Evolutionary conservation across 2,329 filamentous ascomycete genomes (phyloP), one percentile per base, ranked within the genome.

Genomic region (Ophiostoma sp.): DNA sequence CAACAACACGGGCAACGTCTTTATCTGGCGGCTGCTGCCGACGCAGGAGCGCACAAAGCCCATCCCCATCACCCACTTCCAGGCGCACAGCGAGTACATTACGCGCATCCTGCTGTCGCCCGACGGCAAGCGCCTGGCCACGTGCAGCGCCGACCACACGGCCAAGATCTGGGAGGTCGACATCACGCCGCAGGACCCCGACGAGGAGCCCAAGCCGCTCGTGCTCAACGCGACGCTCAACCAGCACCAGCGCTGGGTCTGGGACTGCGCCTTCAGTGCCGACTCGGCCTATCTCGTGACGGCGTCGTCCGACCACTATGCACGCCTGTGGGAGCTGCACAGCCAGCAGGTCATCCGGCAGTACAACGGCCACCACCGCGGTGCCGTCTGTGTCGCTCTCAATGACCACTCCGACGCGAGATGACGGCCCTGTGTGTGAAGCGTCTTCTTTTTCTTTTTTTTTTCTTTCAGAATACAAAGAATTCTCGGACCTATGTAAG

Each of bases 161-260:
- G 93, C 94, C 72, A 94, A 96, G 79, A 97, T 99, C 75, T 99
- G 95, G 95, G 92, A 93, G 76, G 90, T 97, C 65, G 91, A 96
- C 76, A 84, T 89, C n/a, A 86, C 88, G 67, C 82, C 84, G 68
- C 74, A 73, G 13, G 74, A 72, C 60, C 72, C 75, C n/a, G 79
- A 81, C 66, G 76, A 78, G 23, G 80, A 81, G 44, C 79, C 83
- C 10, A 86, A 84, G 78, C 89, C 84, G 60, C 95, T 92, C 75
- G 90, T 90, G 11, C 86, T 96, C 27, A 92, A 97, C 79, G 93
- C 93, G 2, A 96, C 93, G 1, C 86, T 97, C 1, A 91, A 91
- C 31, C 92, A 91, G 69, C 94, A 97, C 80, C 94, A 97, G 81
- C 89, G 94, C 69, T 97, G 94, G 94, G 94, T 97, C 0, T 97